Evolutionary conservation across 1,284 basidiomycete species (phyloP).

Genomic region (Cryptococcus sp.): DNA sequence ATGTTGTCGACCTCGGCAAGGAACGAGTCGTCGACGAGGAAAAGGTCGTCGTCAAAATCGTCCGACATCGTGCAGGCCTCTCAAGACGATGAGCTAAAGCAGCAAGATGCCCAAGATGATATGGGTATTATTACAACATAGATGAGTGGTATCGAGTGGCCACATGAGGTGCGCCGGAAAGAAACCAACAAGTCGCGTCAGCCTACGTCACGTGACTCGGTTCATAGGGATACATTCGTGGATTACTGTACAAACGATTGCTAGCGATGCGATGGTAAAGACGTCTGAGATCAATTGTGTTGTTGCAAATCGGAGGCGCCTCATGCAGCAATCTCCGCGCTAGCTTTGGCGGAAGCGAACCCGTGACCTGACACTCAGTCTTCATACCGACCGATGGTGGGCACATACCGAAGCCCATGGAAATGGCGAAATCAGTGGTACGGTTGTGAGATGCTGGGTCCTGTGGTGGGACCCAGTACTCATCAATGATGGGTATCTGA

Average conservation of each 20-base stretch:
- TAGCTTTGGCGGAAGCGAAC: not conserved
- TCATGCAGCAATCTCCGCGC: not conserved
- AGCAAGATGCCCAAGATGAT: too few relatives aligned
- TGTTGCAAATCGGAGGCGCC: too few relatives aligned
- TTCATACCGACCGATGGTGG: not conserved
- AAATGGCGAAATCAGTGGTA: constrained; percentile 44
- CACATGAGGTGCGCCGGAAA: too few relatives aligned
- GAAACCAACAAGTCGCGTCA: too few relatives aligned
- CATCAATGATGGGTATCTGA: constrained; percentile 86
- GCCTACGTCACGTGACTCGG: too few relatives aligned
- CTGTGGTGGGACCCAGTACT: constrained; percentile 67
- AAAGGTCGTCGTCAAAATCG: constrained; percentile 33
- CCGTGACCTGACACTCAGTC: not conserved
- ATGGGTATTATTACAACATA: too few relatives aligned
- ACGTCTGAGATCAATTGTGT: too few relatives aligned
- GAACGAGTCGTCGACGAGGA: constrained; percentile 40
- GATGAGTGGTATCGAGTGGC: too few relatives aligned
- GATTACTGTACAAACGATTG: too few relatives aligned
- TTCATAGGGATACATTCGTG: too few relatives aligned
- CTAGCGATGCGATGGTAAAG: too few relatives aligned
- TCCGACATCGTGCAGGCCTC: constrained; percentile 26
- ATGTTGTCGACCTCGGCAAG: constrained; percentile 37
- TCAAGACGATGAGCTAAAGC: too few relatives aligned
- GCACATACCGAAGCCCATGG: constrained; percentile 40
- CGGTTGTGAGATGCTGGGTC: constrained; percentile 38